Evolutionary conservation across 2,329 filamentous ascomycete species (phyloP).

Genomic region (Ophiostoma sp.): DNA sequence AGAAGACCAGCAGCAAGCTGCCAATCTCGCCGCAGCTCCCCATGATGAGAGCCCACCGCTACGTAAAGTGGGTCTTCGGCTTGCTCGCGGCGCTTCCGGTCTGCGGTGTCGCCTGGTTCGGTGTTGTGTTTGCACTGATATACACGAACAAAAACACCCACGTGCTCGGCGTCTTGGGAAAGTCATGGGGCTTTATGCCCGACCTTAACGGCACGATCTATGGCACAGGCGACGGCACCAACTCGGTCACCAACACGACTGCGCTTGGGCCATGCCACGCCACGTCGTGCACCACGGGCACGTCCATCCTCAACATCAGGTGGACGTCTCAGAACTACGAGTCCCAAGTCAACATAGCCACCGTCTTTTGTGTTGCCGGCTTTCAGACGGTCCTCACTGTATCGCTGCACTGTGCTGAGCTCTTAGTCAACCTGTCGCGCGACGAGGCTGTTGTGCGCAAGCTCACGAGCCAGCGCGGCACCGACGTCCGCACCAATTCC

Average conservation of each 20-base stretch:
- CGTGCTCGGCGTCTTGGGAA: neutral
- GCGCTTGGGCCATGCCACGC: conserved; percentile 15
- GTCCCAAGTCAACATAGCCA: neutral
- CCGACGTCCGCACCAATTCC: conserved; percentile 30
- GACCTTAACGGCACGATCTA: conserved; percentile 28
- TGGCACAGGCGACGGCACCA: conserved; percentile 28
- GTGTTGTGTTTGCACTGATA: neutral
- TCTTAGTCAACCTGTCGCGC: conserved; percentile 29
- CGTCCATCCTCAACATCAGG: conserved; percentile 30
- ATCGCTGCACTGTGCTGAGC: conserved; percentile 30
- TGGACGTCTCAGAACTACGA: conserved; percentile 15
- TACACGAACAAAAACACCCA: neutral
- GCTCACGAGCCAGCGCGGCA: conserved; percentile 28
- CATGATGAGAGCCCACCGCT: neutral
- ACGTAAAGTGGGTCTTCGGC: neutral
- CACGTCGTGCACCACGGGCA: conserved; percentile 29
- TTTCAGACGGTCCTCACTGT: conserved; percentile 30
- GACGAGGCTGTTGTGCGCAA: conserved; percentile 31
- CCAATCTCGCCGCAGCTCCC: neutral
- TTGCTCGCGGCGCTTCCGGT: neutral
- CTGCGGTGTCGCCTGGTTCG: neutral
- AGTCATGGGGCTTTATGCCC: neutral
- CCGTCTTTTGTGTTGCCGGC: conserved; percentile 29
- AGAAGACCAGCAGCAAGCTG: no score
- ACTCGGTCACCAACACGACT: conserved; percentile 29